phyloP scores from a whole-genome alignment of 768 basidiomycete species.

The Leccinum barrowsii region DNA sequence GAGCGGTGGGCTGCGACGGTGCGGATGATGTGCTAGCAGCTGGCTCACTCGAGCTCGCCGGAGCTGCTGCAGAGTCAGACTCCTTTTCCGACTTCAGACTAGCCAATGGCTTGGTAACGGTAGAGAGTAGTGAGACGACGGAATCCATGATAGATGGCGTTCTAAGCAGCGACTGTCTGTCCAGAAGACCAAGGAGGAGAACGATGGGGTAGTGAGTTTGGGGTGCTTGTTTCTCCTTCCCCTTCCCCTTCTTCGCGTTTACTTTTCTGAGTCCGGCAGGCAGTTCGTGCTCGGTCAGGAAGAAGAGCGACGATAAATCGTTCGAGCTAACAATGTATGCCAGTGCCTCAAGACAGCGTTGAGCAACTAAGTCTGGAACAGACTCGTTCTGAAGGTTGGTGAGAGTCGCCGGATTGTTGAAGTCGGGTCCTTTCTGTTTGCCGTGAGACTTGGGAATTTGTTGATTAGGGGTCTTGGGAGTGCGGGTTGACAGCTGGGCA shows the following conservation, averaged over 20 bases:
- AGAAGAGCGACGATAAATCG: conserved; percentile 83
- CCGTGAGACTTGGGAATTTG: conserved; percentile 47
- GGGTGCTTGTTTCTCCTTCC: conserved; percentile 81
- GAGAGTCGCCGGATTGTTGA: conserved; percentile 45
- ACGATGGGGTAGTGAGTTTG: conserved; percentile 91
- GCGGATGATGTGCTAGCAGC: conserved; percentile 5
- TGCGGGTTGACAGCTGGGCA: conserved; percentile 81
- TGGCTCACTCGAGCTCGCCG: conserved; percentile 15
- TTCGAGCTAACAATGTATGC: conserved; percentile 85
- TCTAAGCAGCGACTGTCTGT: conserved; percentile 79
- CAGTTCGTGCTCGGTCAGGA: conserved; percentile 93
- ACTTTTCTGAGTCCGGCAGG: conserved; percentile 70
- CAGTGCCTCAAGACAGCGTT: conserved; percentile 90
- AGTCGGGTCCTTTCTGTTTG: conserved; percentile 69
- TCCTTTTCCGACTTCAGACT: conserved; percentile 54
- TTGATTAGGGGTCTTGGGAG: conserved; percentile 46
- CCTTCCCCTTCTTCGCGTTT: conserved; percentile 85
- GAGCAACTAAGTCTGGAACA: conserved; percentile 89
- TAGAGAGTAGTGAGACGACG: conserved; percentile 82
- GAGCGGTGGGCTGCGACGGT: not conserved
- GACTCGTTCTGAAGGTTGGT: conserved; percentile 66
- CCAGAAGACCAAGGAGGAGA: conserved; percentile 80
- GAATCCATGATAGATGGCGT: conserved; percentile 92
- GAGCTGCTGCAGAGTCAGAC: conserved; percentile 19
- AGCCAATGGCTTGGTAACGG: conserved; percentile 80